Evolutionary conservation across 2,329 filamentous ascomycete genomes (phyloP), one percentile per base, ranked within the genome.

Genomic region (Penicillium sp.): DNA sequence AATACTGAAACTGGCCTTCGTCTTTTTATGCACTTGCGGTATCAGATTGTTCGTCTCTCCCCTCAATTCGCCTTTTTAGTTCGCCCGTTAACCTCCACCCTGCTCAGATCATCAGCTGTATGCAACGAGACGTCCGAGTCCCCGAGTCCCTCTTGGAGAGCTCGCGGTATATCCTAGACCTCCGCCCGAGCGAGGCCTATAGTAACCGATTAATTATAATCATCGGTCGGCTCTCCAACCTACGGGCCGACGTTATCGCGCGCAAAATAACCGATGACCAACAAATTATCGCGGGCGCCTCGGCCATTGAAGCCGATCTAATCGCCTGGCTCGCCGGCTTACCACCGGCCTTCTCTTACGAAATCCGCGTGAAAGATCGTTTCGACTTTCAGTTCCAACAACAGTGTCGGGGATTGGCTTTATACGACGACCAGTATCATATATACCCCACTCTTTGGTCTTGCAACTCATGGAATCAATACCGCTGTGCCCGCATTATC

Each of bases 401-500:
- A 39, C 61, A 60, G 37, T 65, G 65, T n/a, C 63, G 65, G 26
- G 65, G 68, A 5, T 56, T 71, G 16, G 37, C 53, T 5, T 64
- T 65, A 1, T 85, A 84, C 58, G 76, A 79, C 19, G 78, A 79
- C 13, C 75, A 78, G 53, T 87, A 84, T 64, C 84, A 87, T 65
- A 68, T 78, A 22, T 87, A 87, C 63, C 69, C 71, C 16, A 79
- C 82, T 59, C 78, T 84, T 54, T 84, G 80, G 77, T 72, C 79
- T 19, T 82, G 80, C 9, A 78, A 81, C 24, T 76, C 83, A 42
- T 87, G 82, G 82, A 84, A 83, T 57, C 81, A 87, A 61, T 85
- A 82, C 62, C 82, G 85, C 24, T 85, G 83, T 77, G 78, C 79
- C 7, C 80, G 83, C n/a, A 80, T 86, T 24, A 69, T 86, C 10